Evolutionary conservation across 2,329 filamentous ascomycete genomes (phyloP).

Genomic region (Pseudogymnoascus sp.): DNA sequence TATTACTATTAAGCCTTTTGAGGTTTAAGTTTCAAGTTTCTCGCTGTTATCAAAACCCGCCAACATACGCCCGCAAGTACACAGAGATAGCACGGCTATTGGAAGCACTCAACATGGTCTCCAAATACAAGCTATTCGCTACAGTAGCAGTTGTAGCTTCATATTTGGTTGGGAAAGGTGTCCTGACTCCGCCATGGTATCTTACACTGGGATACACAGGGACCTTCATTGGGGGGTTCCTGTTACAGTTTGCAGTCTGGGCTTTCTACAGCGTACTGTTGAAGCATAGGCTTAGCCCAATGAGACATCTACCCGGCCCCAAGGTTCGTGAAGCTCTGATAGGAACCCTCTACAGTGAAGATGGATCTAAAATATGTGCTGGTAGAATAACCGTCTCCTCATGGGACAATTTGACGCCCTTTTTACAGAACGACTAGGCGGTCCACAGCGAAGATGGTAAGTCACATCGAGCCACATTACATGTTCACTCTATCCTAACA

Average conservation of each 20-base stretch:
- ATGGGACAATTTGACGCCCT: conserved; percentile 37
- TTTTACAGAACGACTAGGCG: conserved; percentile 33
- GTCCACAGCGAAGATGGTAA: conserved; percentile 31
- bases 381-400: conserved; percentile 34
- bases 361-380: not conserved
- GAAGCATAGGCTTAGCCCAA: conserved; percentile 51
- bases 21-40: not conserved
- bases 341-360: not conserved
- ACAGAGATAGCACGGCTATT: not conserved
- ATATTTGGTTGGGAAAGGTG: not conserved
- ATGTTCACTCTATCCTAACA: conserved; percentile 18
- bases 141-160: not conserved
- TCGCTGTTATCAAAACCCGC: not conserved
- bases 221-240: conserved; percentile 35
- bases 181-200: not conserved
- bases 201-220: conserved; percentile 24
- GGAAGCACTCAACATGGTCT: not conserved
- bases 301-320: conserved; percentile 50
- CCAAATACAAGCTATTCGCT: not conserved
- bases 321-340: conserved; percentile 31
- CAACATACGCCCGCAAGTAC: not conserved
- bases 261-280: conserved; percentile 39
- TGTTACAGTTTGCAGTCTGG: conserved; percentile 30
- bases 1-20: not conserved
- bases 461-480: conserved; percentile 26